phyloP scores from a whole-genome alignment of 495 filamentous ascomycete species.

The Penicillium manginii region DNA sequence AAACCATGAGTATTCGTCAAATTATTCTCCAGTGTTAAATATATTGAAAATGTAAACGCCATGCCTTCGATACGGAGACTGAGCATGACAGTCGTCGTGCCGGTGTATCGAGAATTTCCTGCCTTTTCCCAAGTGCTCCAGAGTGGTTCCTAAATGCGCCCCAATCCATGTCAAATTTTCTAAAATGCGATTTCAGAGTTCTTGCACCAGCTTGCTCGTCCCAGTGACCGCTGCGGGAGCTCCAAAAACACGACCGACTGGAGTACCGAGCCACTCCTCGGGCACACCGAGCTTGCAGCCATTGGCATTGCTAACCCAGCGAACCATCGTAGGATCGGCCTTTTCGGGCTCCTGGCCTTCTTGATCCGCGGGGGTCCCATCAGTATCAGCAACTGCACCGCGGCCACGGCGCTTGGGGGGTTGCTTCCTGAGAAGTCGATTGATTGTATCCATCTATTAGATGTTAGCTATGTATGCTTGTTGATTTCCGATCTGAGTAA shows the following conservation, averaged over 20 bases:
- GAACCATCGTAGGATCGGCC: slow-evolving; percentile 69
- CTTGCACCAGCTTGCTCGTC: slow-evolving; percentile 50
- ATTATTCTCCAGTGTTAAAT: slow-evolving; percentile 1
- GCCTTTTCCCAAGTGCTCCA: slow-evolving; percentile 17
- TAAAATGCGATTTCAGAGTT: slow-evolving; percentile 34
- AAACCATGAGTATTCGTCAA: not conserved
- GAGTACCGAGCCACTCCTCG: slow-evolving; percentile 75
- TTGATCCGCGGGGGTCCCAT: slow-evolving; percentile 56
- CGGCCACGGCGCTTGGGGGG: slow-evolving; percentile 78
- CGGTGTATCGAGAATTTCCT: slow-evolving; percentile 14
- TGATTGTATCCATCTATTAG: slow-evolving; percentile 92
- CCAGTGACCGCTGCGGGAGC: slow-evolving; percentile 25
- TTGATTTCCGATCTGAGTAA: slow-evolving; percentile 3
- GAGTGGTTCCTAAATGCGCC: slow-evolving; percentile 33
- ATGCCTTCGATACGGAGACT: slow-evolving; percentile 11
- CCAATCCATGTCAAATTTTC: slow-evolving; percentile 17
- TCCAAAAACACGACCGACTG: slow-evolving; percentile 67
- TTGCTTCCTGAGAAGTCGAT: slow-evolving; percentile 93
- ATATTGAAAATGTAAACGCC: slow-evolving; percentile 22
- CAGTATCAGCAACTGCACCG: slow-evolving; percentile 50
- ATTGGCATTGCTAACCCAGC: slow-evolving; percentile 75
- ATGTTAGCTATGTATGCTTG: slow-evolving; percentile 7
- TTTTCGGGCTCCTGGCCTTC: slow-evolving; percentile 58
- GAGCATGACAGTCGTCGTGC: slow-evolving; percentile 5
- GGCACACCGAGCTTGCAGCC: slow-evolving; percentile 76